A percentile compares a stretch with the other conserved stretches of the same genome.
Evolutionary conservation across 768 basidiomycete genomes (phyloP).

Genomic region (Trametes gibbosa): DNA sequence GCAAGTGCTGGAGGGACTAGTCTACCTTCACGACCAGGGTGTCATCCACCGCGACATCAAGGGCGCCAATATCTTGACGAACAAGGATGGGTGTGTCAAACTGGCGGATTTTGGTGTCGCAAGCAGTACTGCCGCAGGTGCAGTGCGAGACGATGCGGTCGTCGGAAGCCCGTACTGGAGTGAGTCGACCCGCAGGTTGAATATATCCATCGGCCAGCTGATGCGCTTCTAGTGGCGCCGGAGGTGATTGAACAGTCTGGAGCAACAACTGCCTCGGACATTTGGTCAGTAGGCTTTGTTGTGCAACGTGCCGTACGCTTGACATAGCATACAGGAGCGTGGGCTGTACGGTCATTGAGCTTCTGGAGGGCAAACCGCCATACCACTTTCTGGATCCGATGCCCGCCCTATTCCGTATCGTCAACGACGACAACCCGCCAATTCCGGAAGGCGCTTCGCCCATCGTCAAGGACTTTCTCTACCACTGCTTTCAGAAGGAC

Average conservation of each 20-base stretch:
- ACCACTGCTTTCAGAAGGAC: constrained; percentile 98
- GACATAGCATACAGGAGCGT: constrained; percentile 54
- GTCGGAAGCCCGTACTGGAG: constrained; percentile 99
- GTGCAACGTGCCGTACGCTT: neutral
- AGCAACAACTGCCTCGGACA: constrained; percentile 95
- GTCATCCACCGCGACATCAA: constrained; percentile 99
- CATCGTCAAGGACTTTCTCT: constrained; percentile 93
- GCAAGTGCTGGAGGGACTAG: constrained; percentile 92
- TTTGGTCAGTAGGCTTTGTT: constrained; percentile 60
- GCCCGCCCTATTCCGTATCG: constrained; percentile 97
- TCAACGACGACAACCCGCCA: constrained; percentile 96
- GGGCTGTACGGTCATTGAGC: constrained; percentile 96
- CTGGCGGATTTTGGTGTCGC: constrained; percentile 99
- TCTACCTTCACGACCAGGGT: constrained; percentile 98
- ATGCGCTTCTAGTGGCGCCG: constrained; percentile 73
- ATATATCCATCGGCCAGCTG: neutral
- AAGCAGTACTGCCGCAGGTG: constrained; percentile 69
- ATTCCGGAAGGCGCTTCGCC: constrained; percentile 95
- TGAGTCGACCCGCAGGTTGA: constrained; percentile 39
- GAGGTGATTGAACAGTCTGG: constrained; percentile 99
- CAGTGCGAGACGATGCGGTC: constrained; percentile 83
- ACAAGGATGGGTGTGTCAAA: constrained; percentile 98
- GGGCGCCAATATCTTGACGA: constrained; percentile 97
- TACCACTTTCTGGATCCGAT: constrained; percentile 96
- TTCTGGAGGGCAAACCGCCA: constrained; percentile 88